Percentiles rank a stretch among this genome's conserved stretches.
Evolutionary conservation across 1,284 basidiomycete species (phyloP).

Genomic region (Trametes polyzona): DNA sequence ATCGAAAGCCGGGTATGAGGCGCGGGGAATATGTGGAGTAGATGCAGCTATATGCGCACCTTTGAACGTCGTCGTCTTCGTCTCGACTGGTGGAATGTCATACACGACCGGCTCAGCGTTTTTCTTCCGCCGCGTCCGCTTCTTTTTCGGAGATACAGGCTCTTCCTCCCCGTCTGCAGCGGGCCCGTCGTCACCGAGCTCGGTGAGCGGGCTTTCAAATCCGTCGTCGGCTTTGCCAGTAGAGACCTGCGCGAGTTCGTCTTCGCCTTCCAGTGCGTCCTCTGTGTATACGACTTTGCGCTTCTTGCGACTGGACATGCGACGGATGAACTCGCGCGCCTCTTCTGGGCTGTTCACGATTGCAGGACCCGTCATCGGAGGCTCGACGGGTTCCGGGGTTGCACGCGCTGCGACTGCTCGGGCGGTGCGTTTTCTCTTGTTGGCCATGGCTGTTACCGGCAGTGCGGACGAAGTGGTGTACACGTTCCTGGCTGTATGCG

Average conservation of each 20-base stretch:
- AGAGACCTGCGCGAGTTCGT: not conserved
- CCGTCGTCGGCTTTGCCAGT: constrained; percentile 13
- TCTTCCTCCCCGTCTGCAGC: too few species aligned
- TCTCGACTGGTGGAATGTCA: constrained; percentile 70
- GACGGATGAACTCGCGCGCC: constrained; percentile 13
- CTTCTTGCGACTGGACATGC: constrained; percentile 17
- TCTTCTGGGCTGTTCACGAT: constrained; percentile 23
- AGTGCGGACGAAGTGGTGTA: not conserved
- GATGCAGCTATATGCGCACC: constrained; percentile 39
- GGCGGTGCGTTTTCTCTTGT: constrained; percentile 15
- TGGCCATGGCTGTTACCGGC: not conserved
- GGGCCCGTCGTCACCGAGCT: constrained; percentile 23
- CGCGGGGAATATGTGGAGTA: not conserved
- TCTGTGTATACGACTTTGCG: constrained; percentile 17
- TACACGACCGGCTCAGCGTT: constrained; percentile 64
- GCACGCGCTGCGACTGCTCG: not conserved
- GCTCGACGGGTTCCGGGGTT: too few species aligned
- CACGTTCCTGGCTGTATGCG: constrained; percentile 1
- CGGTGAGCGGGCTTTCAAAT: constrained; percentile 35
- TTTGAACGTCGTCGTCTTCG: constrained; percentile 67
- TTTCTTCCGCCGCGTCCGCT: constrained; percentile 47
- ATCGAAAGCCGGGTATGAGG: not conserved
- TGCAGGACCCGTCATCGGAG: not conserved
- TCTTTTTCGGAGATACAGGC: constrained; percentile 37
- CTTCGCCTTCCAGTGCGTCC: not conserved